Base-by-base conservation (phyloP, 805 yeast species). In the Pichia gijzeniarum region DNA sequence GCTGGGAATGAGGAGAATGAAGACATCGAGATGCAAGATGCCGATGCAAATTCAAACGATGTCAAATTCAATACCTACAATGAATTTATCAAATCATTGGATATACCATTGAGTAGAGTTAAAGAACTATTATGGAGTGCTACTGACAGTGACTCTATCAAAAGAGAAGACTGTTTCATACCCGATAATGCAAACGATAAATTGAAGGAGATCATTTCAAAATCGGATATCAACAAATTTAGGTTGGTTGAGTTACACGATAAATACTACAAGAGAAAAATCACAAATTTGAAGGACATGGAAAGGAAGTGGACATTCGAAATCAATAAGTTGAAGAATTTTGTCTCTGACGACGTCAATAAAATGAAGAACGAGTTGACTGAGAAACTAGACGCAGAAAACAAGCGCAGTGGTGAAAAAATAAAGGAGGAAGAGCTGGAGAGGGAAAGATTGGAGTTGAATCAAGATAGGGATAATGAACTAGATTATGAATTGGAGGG, bases 231-330 rank as follows among this genome's bases (percentile, higher is more conserved):
- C 4, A 46, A 49, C n/a, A 59, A 59, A 43, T 64, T 63, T 45
- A 53, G 50, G 41, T 46, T 62, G n/a, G 52, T 54, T 25, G 54
- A 57, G 37, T 46, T 62, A 44, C 56, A 53, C 36, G 64, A 62
- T 37, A 50, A 53, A 25, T 53, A 54, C 19, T 57, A 57, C 38
- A 55, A 55, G 38, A 41, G 53, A 5, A 60, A 63, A 43, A 48
- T 56, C 5, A 40, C 46, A 4, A 17, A 32, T 16, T 27, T 64
- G 35, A 53, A 52, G 20, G 48, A 46, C 13, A 34, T 57, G 49
- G 57, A 61, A 31, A 35, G 48, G 19, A 61, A 61, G 46, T 64
- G 66, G 67, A 48, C 48, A 25, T 42, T 45, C n/a, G 54, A 60
- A 34, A 44, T 64, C 40, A 43, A 38, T 9, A 49, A 50, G 30